Evolutionary conservation across 2,329 filamentous ascomycete species (phyloP).

Genomic region (Talaromyces amestolkiae): DNA sequence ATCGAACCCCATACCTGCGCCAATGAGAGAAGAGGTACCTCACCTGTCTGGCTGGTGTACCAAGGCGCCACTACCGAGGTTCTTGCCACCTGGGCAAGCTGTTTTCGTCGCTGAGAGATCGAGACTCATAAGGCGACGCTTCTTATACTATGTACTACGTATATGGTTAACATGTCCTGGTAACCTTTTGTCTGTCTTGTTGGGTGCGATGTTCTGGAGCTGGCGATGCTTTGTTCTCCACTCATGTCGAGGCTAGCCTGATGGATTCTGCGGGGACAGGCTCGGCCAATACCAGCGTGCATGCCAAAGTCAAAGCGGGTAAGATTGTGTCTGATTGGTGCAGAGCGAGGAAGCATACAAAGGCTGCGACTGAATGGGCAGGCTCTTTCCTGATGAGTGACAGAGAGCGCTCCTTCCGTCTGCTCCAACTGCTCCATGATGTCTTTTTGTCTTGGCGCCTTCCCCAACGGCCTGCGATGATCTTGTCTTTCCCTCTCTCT

Average conservation of each 20-base stretch:
- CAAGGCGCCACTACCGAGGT: background rate
- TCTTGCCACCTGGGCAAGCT: background rate
- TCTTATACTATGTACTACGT: background rate
- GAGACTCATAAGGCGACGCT: background rate
- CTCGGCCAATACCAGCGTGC: background rate
- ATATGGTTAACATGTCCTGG: background rate
- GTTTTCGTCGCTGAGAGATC: background rate
- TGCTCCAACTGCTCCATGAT: background rate
- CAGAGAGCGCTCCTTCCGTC: background rate
- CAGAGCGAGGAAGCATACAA: background rate
- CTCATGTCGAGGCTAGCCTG: background rate
- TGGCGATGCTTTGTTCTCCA: slow-evolving; percentile 3
- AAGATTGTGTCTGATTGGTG: background rate
- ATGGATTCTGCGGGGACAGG: background rate
- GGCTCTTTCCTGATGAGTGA: no score
- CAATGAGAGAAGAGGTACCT: background rate
- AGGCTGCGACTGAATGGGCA: background rate
- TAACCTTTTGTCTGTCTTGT: background rate
- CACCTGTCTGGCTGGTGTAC: background rate
- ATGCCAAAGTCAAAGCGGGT: background rate
- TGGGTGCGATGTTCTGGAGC: background rate
- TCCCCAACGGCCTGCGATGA: background rate
- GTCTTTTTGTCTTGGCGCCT: background rate
- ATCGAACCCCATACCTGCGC: background rate
- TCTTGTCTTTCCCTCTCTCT: background rate